Evolutionary conservation across 163 green algal species (phyloP).

Genomic region (Volvox carteri): DNA sequence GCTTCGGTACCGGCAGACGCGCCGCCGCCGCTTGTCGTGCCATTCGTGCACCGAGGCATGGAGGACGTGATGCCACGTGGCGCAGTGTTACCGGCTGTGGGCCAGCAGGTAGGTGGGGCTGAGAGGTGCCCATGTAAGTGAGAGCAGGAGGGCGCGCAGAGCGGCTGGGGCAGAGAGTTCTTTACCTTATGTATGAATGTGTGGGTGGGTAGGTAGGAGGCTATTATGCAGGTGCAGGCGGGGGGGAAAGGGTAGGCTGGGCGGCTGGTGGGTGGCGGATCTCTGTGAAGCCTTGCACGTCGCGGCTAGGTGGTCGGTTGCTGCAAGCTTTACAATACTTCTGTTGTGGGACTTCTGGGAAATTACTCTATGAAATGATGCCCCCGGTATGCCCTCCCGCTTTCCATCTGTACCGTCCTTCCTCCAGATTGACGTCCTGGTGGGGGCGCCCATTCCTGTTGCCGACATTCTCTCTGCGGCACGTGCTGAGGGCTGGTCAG

Average conservation of each 20-base stretch:
- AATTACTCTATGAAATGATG: too few species aligned
- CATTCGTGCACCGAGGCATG: slow-evolving; percentile 93
- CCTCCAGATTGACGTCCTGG: slow-evolving; percentile 79
- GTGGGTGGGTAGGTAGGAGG: not conserved
- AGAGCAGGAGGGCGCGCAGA: too few species aligned
- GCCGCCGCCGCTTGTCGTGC: slow-evolving; percentile 84
- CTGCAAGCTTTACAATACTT: too few species aligned
- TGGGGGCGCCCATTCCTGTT: slow-evolving; percentile 85
- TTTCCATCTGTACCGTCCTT: too few species aligned
- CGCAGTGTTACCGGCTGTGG: slow-evolving; percentile 72
- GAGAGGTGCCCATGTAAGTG: too few species aligned
- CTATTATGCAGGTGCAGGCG: not conserved
- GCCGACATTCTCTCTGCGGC: slow-evolving; percentile 69
- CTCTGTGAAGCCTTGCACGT: too few species aligned
- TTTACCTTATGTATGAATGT: too few species aligned
- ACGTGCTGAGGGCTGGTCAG: slow-evolving; percentile 63
- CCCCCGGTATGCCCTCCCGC: too few species aligned
- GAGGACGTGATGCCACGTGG: slow-evolving; percentile 85
- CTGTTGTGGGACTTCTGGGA: too few species aligned
- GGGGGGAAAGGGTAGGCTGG: not conserved
- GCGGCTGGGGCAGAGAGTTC: too few species aligned
- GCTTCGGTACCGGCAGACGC: slow-evolving; percentile 50
- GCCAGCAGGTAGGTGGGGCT: slow-evolving; percentile 71
- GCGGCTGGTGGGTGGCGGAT: too few species aligned
- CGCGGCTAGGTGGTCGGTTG: too few species aligned